Base-by-base conservation (phyloP, 768 basidiomycete genomes). In the Suillus tomentosus region DNA sequence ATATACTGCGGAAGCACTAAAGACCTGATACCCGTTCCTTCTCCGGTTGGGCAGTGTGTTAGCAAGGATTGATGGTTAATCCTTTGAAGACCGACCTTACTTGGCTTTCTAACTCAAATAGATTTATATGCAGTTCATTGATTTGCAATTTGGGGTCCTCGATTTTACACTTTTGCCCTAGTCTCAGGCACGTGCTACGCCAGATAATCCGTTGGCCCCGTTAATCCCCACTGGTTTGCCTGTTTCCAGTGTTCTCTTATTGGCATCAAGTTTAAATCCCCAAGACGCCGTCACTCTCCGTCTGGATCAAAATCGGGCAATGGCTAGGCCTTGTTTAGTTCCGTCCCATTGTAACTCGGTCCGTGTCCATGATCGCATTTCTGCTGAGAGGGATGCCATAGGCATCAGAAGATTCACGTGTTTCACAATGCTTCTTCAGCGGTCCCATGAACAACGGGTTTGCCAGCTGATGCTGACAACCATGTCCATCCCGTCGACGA, bases 391-490 rank as follows among this genome's bases (percentile, higher is more conserved):
- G 19, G 37, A 27, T 24, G 10, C n/a, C n/a, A n/a, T 27, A 17
- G 40, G 27, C 27, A 27, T 27, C 2, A 27, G 27, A 58, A 58
- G 39, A 27, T 58, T 27, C 39, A 24, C 24, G 11, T 58, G 24
- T 27, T 58, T 58, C 39, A 58, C 22, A 11, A 42, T 58, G 5
- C 15, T 17, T 11, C 55, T 57, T 57, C 56, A 36, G 55, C 22
- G 36, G 36, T 40, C 37, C 37, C 15, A 22, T 57, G 56, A 57
- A 40, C 8, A 22, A 17, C 8, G 39, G 37, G 14, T 40, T 1
- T 34, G 31, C 53, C 31, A 57, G 22, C 55, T 57, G 55, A 39
- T 56, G 14, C 50, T 39, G 55, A 57, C 9, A 40, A 39, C 37
- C 14, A 40, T 24, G 24, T 14, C 54, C 34, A 37, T 42, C 17